Conservation (phyloP, 2,329 filamentous ascomycete genomes). For the Verticillium klebahnii region DNA sequence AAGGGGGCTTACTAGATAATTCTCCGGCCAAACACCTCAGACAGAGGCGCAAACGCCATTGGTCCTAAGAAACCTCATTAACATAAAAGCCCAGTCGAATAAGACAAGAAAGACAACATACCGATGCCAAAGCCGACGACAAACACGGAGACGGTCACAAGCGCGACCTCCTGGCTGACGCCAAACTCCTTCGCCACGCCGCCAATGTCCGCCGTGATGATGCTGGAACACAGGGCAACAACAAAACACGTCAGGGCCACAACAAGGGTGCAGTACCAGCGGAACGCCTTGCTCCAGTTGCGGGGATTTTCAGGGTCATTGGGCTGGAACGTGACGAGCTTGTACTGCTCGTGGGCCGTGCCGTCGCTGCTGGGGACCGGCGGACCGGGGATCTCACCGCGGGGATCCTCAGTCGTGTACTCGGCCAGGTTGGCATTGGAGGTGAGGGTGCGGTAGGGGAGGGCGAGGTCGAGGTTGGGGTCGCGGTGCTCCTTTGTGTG, state of each 20-base stretch:
- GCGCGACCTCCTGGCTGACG: slow-evolving; percentile 66
- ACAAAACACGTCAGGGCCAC: slow-evolving; percentile 74
- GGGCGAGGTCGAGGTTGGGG: slow-evolving; percentile 44
- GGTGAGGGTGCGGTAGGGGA: slow-evolving; percentile 62
- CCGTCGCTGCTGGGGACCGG: slow-evolving; percentile 6
- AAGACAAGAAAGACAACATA: slow-evolving; percentile 23
- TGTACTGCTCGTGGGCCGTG: slow-evolving; percentile 29
- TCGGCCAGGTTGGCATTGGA: slow-evolving; percentile 59
- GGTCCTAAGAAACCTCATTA: slow-evolving; percentile 44
- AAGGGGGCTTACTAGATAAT: slow-evolving; percentile 57
- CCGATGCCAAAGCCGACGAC: slow-evolving; percentile 79
- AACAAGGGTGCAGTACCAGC: slow-evolving; percentile 84
- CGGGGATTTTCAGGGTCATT: slow-evolving; percentile 76
- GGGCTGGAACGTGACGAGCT: slow-evolving; percentile 61
- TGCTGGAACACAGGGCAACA: slow-evolving; percentile 65
- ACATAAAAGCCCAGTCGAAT: slow-evolving; percentile 1
- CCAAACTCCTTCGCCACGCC: slow-evolving; percentile 60
- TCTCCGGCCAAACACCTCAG: slow-evolving; percentile 68
- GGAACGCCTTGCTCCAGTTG: slow-evolving; percentile 74
- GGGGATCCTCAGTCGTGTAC: slow-evolving; percentile 57
- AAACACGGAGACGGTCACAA: slow-evolving; percentile 71
- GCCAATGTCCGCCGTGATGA: slow-evolving; percentile 72
- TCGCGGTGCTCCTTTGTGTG: slow-evolving; percentile 30
- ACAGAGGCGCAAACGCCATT: slow-evolving; percentile 74
- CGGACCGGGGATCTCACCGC: slow-evolving; percentile 55